A percentile compares a stretch with the other conserved stretches of the same genome.
phyloP scores from a whole-genome alignment of 2,329 filamentous ascomycete genomes.

The Amauroascus verrucosus region DNA sequence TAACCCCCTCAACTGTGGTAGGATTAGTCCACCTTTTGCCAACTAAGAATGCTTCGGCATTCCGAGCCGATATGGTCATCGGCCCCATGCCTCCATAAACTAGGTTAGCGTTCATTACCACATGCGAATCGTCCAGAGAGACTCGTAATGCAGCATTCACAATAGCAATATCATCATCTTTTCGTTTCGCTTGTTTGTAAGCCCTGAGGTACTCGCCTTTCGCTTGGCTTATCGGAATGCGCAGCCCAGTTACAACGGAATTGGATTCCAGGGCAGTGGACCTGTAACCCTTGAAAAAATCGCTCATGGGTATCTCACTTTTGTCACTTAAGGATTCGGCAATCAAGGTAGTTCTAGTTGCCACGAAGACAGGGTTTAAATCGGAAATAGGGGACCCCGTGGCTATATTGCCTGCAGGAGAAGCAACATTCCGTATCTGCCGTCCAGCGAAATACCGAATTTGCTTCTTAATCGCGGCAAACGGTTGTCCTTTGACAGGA shows the following conservation, averaged over 20 bases:
- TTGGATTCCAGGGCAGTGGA: constrained; percentile 70
- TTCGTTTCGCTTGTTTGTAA: constrained; percentile 94
- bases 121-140: constrained; percentile 55
- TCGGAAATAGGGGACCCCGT: constrained; percentile 96
- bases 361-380: constrained; percentile 86
- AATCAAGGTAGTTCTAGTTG: constrained; percentile 68
- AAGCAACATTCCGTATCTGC: constrained; percentile 96
- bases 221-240: constrained; percentile 65
- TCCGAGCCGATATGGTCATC: constrained; percentile 76
- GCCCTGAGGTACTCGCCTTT: constrained; percentile 76
- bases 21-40: constrained; percentile 73
- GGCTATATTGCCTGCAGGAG: constrained; percentile 84
- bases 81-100: constrained; percentile 95
- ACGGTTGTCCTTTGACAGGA: constrained; percentile 59
- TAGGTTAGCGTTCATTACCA: constrained; percentile 64
- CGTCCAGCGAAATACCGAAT: constrained; percentile 88
- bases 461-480: constrained; percentile 85
- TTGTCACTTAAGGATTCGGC: constrained; percentile 65
- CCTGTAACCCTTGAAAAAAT: constrained; percentile 89
- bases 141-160: constrained; percentile 80
- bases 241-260: constrained; percentile 74
- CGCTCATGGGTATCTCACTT: constrained; percentile 77
- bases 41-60: constrained; percentile 60
- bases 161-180: constrained; percentile 97
- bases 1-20: constrained; percentile 74